phyloP scores from a whole-genome alignment of 1,284 basidiomycete genomes.

The Malassezia restricta region DNA sequence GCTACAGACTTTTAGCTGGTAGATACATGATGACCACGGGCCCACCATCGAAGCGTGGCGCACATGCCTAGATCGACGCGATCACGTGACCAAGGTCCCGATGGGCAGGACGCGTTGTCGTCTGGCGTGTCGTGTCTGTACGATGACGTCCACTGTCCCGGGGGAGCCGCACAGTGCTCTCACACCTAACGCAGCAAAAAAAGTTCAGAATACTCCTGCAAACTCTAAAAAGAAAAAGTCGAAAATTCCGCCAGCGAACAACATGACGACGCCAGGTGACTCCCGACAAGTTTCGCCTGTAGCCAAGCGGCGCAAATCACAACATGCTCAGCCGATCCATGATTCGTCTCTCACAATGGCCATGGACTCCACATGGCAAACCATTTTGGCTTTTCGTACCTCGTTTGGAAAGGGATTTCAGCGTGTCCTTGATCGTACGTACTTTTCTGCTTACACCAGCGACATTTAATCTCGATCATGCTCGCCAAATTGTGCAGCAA shows the following conservation, averaged over 20 bases:
- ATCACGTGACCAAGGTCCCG: neutral
- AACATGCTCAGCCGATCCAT: neutral
- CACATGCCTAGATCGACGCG: neutral
- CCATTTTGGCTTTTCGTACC: slow-evolving; percentile 14
- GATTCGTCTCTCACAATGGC: neutral
- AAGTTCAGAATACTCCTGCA: neutral
- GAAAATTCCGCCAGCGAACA: neutral
- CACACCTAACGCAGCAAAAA: neutral
- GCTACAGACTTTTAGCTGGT: slow-evolving; percentile 35
- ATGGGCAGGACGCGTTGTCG: too few species aligned
- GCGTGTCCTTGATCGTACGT: slow-evolving; percentile 12
- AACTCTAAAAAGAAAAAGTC: neutral
- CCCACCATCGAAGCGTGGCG: neutral
- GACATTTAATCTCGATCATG: slow-evolving; percentile 2
- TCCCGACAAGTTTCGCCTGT: neutral
- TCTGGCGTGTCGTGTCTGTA: neutral
- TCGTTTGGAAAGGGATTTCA: slow-evolving; percentile 10
- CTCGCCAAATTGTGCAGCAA: slow-evolving; percentile 3
- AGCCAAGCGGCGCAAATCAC: neutral
- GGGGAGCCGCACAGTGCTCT: neutral
- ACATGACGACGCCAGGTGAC: too few species aligned
- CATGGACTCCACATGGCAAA: slow-evolving; percentile 8
- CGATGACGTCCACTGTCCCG: neutral
- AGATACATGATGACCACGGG: neutral
- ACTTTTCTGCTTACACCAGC: neutral